Conservation (phyloP, 176 grass and related monocot genomes). For the Triticum aestivum region IWGSC_CS_RefSeq_v2.1 NC_057796.1:259144617-259145116, state of each 20-base stretch:
- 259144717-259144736: not conserved
- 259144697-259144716: constrained; percentile 23
- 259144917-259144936: not conserved
- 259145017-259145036: not conserved
- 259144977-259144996: not conserved
- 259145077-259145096: not conserved
- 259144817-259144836: constrained; percentile 1
- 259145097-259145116: not conserved
- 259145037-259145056: constrained; percentile 16
- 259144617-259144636: constrained; percentile 8
- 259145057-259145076: not conserved
- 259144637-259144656: not conserved
- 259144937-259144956: not conserved
- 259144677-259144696: not conserved
- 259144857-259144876: too few relatives aligned
- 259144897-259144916: not conserved
- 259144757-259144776: not conserved
- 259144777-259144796: not conserved
- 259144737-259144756: not conserved
- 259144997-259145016: not conserved
- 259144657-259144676: not conserved
- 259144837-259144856: not conserved
- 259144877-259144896: too few relatives aligned
- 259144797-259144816: constrained; percentile 17
- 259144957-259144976: not conserved